These are phyloP conservation scores for Trichosporon inkin DNA, from an alignment of 1,284 basidiomycete species.

Conservation along the genomic window DNA sequence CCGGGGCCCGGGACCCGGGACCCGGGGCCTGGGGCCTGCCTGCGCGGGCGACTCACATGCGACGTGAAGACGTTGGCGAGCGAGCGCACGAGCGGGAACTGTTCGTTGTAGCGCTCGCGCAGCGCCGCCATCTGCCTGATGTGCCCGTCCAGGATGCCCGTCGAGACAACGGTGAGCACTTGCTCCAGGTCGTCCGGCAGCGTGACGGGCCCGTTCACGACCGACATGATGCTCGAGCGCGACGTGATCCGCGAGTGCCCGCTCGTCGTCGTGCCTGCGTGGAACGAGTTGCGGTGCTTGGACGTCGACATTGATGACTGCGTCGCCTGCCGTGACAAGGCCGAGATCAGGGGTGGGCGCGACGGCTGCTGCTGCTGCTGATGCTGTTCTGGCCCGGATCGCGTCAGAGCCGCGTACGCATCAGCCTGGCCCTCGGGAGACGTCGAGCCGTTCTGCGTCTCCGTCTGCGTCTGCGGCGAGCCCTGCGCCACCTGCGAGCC, in stretches of 20 bases:
- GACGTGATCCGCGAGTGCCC: constrained; percentile 18
- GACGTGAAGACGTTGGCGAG: constrained; percentile 89
- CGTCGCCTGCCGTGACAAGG: constrained; percentile 2
- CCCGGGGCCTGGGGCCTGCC: too few species aligned
- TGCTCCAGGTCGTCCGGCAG: constrained; percentile 78
- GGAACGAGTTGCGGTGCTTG: constrained; percentile 3
- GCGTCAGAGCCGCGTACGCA: neutral
- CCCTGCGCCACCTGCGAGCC: neutral
- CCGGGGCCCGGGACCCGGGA: too few species aligned
- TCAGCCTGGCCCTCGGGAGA: neutral
- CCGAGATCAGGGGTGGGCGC: neutral
- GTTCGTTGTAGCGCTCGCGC: constrained; percentile 82
- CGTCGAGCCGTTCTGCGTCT: neutral
- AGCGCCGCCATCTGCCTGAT: constrained; percentile 73
- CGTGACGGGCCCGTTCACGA: constrained; percentile 43
- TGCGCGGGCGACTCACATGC: constrained; percentile 68
- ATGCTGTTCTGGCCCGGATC: neutral
- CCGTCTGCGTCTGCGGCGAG: neutral
- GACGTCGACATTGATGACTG: neutral
- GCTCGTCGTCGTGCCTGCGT: neutral
- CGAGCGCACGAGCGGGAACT: constrained; percentile 83
- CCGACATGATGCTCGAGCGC: constrained; percentile 22
- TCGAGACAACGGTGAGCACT: constrained; percentile 77
- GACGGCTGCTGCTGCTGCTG: neutral
- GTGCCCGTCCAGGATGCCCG: constrained; percentile 80